Conservation (phyloP, 2,329 filamentous ascomycete genomes). For the Macrophomina tecta region DNA sequence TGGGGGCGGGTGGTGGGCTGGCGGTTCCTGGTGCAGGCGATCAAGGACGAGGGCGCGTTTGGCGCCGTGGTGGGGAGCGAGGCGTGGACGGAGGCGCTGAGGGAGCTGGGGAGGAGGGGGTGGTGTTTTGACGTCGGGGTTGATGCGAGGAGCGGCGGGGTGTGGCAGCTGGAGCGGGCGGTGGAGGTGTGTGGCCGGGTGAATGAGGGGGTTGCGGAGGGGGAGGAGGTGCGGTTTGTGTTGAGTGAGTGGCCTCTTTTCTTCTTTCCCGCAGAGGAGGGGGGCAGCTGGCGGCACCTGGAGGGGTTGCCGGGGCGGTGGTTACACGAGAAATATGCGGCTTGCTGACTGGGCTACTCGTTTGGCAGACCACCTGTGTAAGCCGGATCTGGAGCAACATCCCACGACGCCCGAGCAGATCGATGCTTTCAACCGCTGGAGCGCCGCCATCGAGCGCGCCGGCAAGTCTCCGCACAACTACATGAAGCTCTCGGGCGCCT, state of each 20-base stretch:
- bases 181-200: conserved; percentile 52
- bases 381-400: conserved; percentile 74
- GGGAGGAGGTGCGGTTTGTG: conserved; percentile 69
- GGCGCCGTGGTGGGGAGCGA: conserved; percentile 52
- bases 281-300: neutral
- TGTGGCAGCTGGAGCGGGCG: conserved; percentile 59
- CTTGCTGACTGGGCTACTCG: neutral
- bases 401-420: conserved; percentile 47
- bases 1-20: conserved; percentile 78
- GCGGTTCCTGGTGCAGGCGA: conserved; percentile 76
- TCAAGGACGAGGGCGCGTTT: conserved; percentile 44
- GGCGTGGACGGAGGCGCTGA: conserved; percentile 65
- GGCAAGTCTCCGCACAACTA: conserved; percentile 70
- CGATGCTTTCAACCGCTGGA: conserved; percentile 71
- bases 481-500: conserved; percentile 89
- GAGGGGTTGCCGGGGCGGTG: neutral
- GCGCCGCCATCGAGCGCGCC: conserved; percentile 70
- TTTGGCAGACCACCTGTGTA: conserved; percentile 80
- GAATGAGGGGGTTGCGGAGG: conserved; percentile 60
- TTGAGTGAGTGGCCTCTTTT: conserved; percentile 64
- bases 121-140: conserved; percentile 84
- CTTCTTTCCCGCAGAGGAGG: neutral
- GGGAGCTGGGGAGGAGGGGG: conserved; percentile 71
- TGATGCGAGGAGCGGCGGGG: conserved; percentile 77
- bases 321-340: neutral